Evolutionary conservation across 129 eudicot genomes (phyloP).

Genomic region (Helianthus tuberosus): DNA sequence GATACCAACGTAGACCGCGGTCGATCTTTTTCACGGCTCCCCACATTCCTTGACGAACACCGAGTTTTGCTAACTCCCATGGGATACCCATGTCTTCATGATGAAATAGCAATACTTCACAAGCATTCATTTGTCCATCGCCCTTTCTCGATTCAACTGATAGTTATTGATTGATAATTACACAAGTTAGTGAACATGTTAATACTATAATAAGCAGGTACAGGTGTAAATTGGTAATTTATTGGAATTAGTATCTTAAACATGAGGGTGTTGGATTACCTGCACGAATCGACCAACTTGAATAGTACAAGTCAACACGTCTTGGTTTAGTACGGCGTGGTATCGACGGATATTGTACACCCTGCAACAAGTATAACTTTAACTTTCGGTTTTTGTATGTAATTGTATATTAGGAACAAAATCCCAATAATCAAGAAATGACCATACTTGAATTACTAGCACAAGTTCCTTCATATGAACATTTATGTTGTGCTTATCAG

Average conservation of each 20-base stretch:
- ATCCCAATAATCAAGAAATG: neutral
- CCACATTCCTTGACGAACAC: constrained; percentile 94
- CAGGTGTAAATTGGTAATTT: neutral
- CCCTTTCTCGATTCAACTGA: constrained; percentile 80
- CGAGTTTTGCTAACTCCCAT: constrained; percentile 89
- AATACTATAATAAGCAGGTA: neutral
- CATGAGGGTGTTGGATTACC: constrained; percentile 44
- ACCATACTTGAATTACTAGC: neutral
- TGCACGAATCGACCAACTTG: constrained; percentile 90
- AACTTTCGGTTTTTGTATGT: neutral
- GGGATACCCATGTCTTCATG: constrained; percentile 98
- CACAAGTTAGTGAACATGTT: constrained; percentile 1
- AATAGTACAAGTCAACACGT: constrained; percentile 80
- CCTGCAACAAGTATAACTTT: constrained; percentile 42
- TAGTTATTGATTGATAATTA: neutral
- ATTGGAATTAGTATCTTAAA: neutral
- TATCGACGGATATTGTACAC: constrained; percentile 67
- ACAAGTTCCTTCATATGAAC: neutral
- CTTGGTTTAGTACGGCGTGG: constrained; percentile 80
- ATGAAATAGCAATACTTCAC: constrained; percentile 79
- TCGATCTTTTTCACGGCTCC: constrained; percentile 90
- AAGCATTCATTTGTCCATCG: constrained; percentile 64
- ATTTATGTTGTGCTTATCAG: too few relatives aligned
- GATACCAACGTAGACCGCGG: constrained; percentile 84
- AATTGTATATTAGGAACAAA: neutral